A percentile compares a stretch with the other conserved stretches of the same genome.
Evolutionary conservation across 768 basidiomycete species (phyloP).

Genomic region (Naganishia kalamii): DNA sequence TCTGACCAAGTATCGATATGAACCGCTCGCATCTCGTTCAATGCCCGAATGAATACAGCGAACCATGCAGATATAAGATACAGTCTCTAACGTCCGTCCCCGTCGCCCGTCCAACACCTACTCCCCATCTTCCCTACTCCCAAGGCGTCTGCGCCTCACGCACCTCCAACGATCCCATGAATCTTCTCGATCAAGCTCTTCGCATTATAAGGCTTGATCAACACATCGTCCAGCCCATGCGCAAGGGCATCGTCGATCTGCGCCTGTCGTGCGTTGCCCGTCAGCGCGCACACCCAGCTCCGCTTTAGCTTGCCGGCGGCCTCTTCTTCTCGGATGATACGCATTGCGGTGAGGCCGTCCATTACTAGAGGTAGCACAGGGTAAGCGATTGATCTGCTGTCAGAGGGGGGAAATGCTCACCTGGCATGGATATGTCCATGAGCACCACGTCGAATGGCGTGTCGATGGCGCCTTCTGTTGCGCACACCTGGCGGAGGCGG

Average conservation of each 20-base stretch:
- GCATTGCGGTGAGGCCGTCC: conserved; percentile 42
- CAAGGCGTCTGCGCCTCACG: no score
- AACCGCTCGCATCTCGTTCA: no score
- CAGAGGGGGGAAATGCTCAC: conserved; percentile 17
- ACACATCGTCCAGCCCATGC: conserved; percentile 31
- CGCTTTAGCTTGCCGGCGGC: conserved; percentile 27
- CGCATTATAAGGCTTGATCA: conserved; percentile 22
- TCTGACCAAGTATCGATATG: no score
- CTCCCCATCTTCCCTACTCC: no score
- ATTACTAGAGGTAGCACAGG: conserved; percentile 33
- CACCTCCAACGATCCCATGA: no score
- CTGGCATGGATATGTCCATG: conserved; percentile 45
- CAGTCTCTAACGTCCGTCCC: no score
- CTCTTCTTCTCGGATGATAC: conserved; percentile 39
- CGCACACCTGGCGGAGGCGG: conserved; percentile 32
- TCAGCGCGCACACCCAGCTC: conserved; percentile 40
- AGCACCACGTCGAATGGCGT: conserved; percentile 38
- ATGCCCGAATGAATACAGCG: no score
- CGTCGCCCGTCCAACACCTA: no score
- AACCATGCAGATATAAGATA: no score
- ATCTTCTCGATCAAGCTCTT: no score
- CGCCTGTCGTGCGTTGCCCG: conserved; percentile 43
- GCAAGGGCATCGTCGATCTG: conserved; percentile 43
- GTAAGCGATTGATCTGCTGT: not conserved
- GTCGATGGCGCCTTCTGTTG: conserved; percentile 6